Evolutionary conservation across 2,329 filamentous ascomycete species (phyloP).

Genomic region (Aspergillus calidoustus): DNA sequence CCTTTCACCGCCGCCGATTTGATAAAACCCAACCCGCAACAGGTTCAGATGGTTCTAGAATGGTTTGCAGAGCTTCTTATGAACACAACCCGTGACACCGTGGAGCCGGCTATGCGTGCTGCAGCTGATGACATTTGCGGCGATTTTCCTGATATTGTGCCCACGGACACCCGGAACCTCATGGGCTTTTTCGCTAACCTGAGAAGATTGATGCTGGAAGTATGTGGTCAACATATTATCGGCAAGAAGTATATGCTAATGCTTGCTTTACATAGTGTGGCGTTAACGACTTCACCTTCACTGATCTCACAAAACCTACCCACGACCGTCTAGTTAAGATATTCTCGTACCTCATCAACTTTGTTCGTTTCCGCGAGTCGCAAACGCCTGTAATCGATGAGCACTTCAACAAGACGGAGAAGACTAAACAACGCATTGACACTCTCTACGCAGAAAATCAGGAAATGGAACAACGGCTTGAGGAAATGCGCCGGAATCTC

Average conservation of each 20-base stretch:
- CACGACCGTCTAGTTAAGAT: slow-evolving; percentile 91
- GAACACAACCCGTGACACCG: slow-evolving; percentile 88
- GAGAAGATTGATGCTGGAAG: slow-evolving; percentile 74
- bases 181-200: slow-evolving; percentile 94
- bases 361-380: slow-evolving; percentile 93
- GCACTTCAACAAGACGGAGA: slow-evolving; percentile 89
- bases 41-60: slow-evolving; percentile 97
- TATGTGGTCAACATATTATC: slow-evolving; percentile 30
- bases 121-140: slow-evolving; percentile 86
- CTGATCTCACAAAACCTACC: slow-evolving; percentile 87
- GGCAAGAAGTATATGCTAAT: slow-evolving; percentile 1
- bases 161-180: slow-evolving; percentile 85
- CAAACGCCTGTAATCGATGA: slow-evolving; percentile 89
- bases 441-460: slow-evolving; percentile 83
- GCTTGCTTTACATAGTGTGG: slow-evolving; percentile 66
- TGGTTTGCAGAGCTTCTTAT: slow-evolving; percentile 95
- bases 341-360: slow-evolving; percentile 98
- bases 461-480: slow-evolving; percentile 77
- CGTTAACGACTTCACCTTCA: slow-evolving; percentile 91
- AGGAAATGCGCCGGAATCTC: slow-evolving; percentile 79
- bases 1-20: slow-evolving; percentile 84
- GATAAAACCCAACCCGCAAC: slow-evolving; percentile 89
- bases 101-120: slow-evolving; percentile 93
- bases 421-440: slow-evolving; percentile 85
- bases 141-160: slow-evolving; percentile 81